Base-by-base conservation (phyloP, 2,329 filamentous ascomycete species). In the Fusarium domesticum region DNA sequence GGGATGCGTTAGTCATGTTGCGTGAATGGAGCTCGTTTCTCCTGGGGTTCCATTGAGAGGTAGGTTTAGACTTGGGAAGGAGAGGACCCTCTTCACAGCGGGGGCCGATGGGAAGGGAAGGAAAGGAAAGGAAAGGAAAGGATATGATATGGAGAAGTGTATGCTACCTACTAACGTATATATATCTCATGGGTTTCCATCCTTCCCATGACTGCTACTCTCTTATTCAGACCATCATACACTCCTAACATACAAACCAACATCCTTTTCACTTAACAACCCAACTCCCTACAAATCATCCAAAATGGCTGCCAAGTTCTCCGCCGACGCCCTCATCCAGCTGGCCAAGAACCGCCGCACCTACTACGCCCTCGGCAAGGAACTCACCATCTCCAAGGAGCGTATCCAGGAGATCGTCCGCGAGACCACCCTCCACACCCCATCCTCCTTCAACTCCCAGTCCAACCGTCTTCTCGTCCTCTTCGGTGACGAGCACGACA, bases 371-470 rank as follows among this genome's bases (percentile, higher is more conserved):
- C 78, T 89, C 45, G 78, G 73, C 73, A 84, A 85, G 70, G 70
- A 79, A 50, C 74, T 84, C 18, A 62, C 81, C 58, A 57, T 69
- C 53, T 39, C 61, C 28, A 74, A 76, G 56, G 66, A 70, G 43
- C 74, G 78, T 60, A 73, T 91, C 67, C 70, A 79, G 60, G 78
- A 86, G 59, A 80, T 91, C 62, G 77, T 83, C 65, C 71, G 75
- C 65, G 66, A 80, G 56, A 75, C 81, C 42, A 73, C 93, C 56
- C 73, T 81, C 47, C 76, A 89, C 66, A 76, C 85, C 2, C 91
- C 91, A 33, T 85, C 81, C 40, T 83, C 84, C 53, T 96, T 96
- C 84, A 96, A 96, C 81, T 87, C 83, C 33, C 91, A 96, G 74
- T 83, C 83, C 56, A 85, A 87, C 56, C 84, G 91, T 47, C 71